phyloP scores from a whole-genome alignment of 148 eudicot genomes.

The Silene conica region DNA sequence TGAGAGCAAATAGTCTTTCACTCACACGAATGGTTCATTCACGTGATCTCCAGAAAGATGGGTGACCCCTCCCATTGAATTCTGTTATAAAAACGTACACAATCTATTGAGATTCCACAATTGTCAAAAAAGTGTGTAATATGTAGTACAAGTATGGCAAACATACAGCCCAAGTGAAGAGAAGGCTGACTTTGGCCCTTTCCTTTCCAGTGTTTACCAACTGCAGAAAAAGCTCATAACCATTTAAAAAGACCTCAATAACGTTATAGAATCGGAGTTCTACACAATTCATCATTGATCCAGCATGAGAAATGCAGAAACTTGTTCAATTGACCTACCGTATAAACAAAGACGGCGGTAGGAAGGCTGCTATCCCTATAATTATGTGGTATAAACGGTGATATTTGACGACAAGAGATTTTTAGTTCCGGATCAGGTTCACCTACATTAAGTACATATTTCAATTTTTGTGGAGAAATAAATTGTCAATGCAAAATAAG shows the following conservation, averaged over 20 bases:
- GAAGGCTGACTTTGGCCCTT: conserved; percentile 96
- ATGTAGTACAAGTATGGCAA: conserved; percentile 12
- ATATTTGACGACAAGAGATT: conserved; percentile 94
- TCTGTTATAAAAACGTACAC: conserved; percentile 41
- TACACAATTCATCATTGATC: background rate
- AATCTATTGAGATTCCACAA: conserved; percentile 1
- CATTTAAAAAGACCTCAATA: background rate
- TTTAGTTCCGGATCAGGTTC: conserved; percentile 99
- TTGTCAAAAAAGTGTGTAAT: background rate
- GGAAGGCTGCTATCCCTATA: conserved; percentile 98
- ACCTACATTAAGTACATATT: conserved; percentile 39
- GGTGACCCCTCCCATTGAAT: conserved; percentile 88
- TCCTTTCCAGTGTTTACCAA: conserved; percentile 94
- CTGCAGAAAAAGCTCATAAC: conserved; percentile 36
- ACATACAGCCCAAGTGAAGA: conserved; percentile 97
- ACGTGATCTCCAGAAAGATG: conserved; percentile 94
- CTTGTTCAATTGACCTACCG: conserved; percentile 41
- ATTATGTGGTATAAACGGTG: conserved; percentile 95
- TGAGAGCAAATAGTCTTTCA: conserved; percentile 8
- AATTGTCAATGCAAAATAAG: background rate
- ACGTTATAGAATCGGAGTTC: background rate
- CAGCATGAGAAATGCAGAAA: background rate
- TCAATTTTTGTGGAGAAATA: conserved; percentile 3
- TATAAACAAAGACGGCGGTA: conserved; percentile 88
- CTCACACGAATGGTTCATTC: conserved; percentile 90